Conservation (phyloP, 306 rosid genomes). For the Sicyos edulis region DNA sequence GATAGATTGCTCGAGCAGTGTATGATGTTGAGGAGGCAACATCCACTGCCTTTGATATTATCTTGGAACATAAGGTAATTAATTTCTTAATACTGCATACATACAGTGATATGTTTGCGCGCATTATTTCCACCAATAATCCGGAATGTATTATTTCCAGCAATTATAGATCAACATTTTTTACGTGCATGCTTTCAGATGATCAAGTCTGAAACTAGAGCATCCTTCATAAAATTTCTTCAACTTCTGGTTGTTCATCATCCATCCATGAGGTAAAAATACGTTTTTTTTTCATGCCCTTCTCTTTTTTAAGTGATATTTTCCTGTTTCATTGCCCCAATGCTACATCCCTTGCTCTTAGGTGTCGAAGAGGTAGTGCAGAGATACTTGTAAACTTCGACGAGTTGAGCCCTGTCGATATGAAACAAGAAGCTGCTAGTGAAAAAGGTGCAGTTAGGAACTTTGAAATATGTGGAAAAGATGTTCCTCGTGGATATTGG, state of each 20-base stretch:
- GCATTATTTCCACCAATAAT: not conserved
- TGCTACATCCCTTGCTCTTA: slow-evolving; percentile 33
- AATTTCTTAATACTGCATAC: not conserved
- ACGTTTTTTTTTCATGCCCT: slow-evolving; percentile 9
- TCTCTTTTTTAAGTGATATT: slow-evolving; percentile 19
- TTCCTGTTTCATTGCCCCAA: slow-evolving; percentile 24
- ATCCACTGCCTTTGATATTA: slow-evolving; percentile 70
- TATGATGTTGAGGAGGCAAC: slow-evolving; percentile 98
- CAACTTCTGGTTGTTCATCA: slow-evolving; percentile 84
- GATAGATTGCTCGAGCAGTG: slow-evolving; percentile 78
- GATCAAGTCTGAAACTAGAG: slow-evolving; percentile 81
- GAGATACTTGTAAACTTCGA: slow-evolving; percentile 82
- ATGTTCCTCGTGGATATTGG: slow-evolving; percentile 97
- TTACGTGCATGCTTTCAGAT: slow-evolving; percentile 36
- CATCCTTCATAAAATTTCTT: slow-evolving; percentile 69
- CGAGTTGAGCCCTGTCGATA: slow-evolving; percentile 58
- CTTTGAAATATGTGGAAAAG: slow-evolving; percentile 81
- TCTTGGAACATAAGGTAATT: slow-evolving; percentile 64
- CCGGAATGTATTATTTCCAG: not conserved
- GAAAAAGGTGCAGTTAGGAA: slow-evolving; percentile 31
- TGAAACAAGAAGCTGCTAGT: slow-evolving; percentile 36
- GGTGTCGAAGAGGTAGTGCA: slow-evolving; percentile 93
- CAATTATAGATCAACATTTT: slow-evolving; percentile 12
- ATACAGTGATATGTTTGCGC: not conserved
- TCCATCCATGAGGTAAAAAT: slow-evolving; percentile 74